Base-by-base conservation (phyloP, 805 yeast species). In the Dipodascopsis tothii region DNA sequence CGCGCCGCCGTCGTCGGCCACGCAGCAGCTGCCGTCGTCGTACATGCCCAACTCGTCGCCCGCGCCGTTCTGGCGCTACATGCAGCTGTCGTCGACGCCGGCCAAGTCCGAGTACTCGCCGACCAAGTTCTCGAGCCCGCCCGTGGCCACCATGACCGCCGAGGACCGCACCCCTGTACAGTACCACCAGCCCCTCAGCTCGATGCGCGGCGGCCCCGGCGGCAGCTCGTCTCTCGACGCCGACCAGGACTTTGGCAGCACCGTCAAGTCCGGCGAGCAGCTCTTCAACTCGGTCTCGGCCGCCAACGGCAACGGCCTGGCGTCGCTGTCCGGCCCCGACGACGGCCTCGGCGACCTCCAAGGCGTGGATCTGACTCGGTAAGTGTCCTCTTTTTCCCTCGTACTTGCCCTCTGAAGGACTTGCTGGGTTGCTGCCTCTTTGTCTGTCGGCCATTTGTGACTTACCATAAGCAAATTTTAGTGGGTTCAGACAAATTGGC, bases 61-160 rank as follows among this genome's bases (percentile, higher is more conserved):
- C 1, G 96, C 95, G 5, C 65, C 69, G 16, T 75, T 88, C 46
- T 85, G 96, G 96, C 84, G 83, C 60, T 80, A 84, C 65, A 85
- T 88, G 58, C 95, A 87, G 57, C 79, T 88, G 39, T 66, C 70
- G 43, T 68, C 76, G 45, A 21, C 52, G 18, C 52, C 54, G 48
- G 58, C 27, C 43, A 51, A 43, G 39, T 27, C 41, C n/a, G 60
- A 56, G 2, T 49, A 48, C 34, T 55, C 61, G 9, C 63, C 64
- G 14, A 52, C 60, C 14, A 60, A 60, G 52, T 57, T 48, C 48
- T 50, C 54, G 33, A 53, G 53, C 32, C 63, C 58, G 23, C 48
- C 57, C n/a, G 54, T 46, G 7, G 40, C 41, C n/a, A 5, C 33
- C 44, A 4, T 41, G 42, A 14, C 22, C 37, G 41, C 23, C 3